phyloP scores from a whole-genome alignment of 495 filamentous ascomycete genomes.

The Daldinia caldariorum region DNA sequence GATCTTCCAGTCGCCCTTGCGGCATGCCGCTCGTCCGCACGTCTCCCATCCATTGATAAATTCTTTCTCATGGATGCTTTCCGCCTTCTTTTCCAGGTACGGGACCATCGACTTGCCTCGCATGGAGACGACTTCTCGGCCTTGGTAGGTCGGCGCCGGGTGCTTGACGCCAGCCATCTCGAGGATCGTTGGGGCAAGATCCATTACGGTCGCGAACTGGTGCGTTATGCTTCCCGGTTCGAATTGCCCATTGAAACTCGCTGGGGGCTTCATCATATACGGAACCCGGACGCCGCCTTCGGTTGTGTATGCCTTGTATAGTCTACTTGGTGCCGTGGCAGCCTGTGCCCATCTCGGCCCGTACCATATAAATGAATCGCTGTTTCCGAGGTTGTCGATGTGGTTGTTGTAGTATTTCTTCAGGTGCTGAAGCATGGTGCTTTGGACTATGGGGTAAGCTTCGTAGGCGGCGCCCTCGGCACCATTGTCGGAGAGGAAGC shows the following conservation, averaged over 20 bases:
- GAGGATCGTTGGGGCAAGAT: constrained; percentile 69
- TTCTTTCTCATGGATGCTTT: constrained; percentile 53
- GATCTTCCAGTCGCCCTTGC: constrained; percentile 56
- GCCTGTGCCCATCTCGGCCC: constrained; percentile 73
- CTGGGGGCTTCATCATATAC: constrained; percentile 60
- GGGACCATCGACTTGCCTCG: constrained; percentile 59
- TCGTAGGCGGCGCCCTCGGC: constrained; percentile 73
- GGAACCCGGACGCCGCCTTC: constrained; percentile 70
- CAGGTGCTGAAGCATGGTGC: constrained; percentile 62
- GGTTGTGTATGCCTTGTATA: constrained; percentile 72
- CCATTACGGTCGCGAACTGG: constrained; percentile 72
- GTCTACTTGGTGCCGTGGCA: constrained; percentile 68
- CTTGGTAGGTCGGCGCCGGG: constrained; percentile 65
- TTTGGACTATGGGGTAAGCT: constrained; percentile 65
- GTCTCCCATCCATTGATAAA: constrained; percentile 54
- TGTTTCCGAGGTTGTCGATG: constrained; percentile 69
- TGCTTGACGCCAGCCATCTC: constrained; percentile 70
- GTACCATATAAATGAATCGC: constrained; percentile 72
- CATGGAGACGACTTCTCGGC: constrained; percentile 67
- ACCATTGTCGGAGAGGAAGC: constrained; percentile 73
- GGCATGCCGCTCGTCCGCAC: constrained; percentile 51
- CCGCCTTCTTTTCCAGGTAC: constrained; percentile 43
- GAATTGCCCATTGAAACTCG: constrained; percentile 48
- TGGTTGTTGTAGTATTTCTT: constrained; percentile 71
- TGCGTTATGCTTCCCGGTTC: constrained; percentile 60